Percentiles rank a stretch among this genome's conserved stretches.
These are phyloP conservation scores for Limnomonas spitsbergensis DNA, from an alignment of 139 green algal species.

Conservation along the genomic window DNA sequence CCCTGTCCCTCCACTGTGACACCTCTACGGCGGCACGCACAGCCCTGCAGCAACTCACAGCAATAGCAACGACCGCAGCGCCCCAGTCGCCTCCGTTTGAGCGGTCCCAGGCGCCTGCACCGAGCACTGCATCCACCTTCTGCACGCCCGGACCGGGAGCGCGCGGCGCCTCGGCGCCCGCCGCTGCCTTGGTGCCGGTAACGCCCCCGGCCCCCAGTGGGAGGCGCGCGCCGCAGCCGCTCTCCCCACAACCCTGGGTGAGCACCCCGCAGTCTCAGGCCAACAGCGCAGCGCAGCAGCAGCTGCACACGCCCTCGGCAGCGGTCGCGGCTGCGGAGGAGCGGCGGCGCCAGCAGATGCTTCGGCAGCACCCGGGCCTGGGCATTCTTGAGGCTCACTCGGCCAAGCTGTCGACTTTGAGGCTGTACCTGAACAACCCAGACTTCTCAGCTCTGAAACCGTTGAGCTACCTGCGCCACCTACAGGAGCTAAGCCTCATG, in stretches of 20 bases:
- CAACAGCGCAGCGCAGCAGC: not conserved
- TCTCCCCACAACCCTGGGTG: no score
- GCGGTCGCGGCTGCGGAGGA: not conserved
- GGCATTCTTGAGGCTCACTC: not conserved
- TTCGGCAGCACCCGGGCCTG: not conserved
- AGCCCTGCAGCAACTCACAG: not conserved
- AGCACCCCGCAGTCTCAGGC: no score
- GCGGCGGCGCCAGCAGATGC: not conserved
- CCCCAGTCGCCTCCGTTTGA: not conserved
- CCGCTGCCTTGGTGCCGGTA: no score
- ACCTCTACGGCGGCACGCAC: not conserved
- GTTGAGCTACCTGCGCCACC: not conserved
- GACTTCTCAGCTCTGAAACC: constrained; percentile 9
- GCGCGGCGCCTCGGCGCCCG: no score
- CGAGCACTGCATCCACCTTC: no score
- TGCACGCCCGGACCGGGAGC: no score
- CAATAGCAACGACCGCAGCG: not conserved
- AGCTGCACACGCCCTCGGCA: not conserved
- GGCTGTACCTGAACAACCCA: constrained; percentile 7
- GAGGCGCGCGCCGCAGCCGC: no score
- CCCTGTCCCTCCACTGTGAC: not conserved
- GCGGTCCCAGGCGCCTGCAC: no score
- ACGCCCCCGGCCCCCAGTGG: no score
- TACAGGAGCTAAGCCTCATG: constrained; percentile 1
- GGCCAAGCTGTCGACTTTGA: not conserved